Conservation (phyloP, 768 basidiomycete genomes). For the Tephrocybe sp. region DNA sequence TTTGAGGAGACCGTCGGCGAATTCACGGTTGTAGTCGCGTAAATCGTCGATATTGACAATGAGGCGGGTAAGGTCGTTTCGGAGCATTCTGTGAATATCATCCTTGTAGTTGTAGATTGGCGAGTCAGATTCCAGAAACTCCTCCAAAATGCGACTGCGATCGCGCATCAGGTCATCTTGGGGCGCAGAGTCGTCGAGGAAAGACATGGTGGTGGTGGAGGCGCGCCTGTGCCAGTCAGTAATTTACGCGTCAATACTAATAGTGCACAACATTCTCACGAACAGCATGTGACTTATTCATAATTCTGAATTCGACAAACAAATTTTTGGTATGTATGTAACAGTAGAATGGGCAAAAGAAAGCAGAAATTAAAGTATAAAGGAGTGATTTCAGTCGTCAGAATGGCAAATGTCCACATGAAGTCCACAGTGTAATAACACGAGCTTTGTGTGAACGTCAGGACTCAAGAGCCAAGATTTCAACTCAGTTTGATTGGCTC, state of each 20-base stretch:
- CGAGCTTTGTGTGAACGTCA: not conserved
- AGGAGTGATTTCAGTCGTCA: conserved; percentile 21
- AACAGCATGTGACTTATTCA: not conserved
- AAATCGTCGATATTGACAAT: conserved; percentile 95
- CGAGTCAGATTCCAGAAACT: conserved; percentile 73
- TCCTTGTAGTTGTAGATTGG: conserved; percentile 79
- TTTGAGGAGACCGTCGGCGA: conserved; percentile 84
- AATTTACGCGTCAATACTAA: conserved; percentile 12
- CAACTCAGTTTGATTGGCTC: not conserved
- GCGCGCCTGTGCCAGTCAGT: not conserved
- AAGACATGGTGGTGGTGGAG: conserved; percentile 31
- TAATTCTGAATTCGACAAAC: not conserved
- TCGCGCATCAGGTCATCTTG: conserved; percentile 75
- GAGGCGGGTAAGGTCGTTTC: conserved; percentile 80
- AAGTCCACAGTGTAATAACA: not conserved
- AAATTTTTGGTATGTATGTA: too few species aligned
- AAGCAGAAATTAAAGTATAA: not conserved
- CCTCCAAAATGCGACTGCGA: conserved; percentile 75
- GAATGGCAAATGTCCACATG: conserved; percentile 16
- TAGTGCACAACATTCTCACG: conserved; percentile 11
- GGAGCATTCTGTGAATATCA: conserved; percentile 79
- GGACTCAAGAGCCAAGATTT: not conserved
- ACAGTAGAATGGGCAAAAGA: not conserved
- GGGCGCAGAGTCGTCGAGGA: conserved; percentile 56
- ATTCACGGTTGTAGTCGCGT: conserved; percentile 87